Evolutionary conservation across 805 yeast species (phyloP).

Genomic region (Candida adriatica): DNA sequence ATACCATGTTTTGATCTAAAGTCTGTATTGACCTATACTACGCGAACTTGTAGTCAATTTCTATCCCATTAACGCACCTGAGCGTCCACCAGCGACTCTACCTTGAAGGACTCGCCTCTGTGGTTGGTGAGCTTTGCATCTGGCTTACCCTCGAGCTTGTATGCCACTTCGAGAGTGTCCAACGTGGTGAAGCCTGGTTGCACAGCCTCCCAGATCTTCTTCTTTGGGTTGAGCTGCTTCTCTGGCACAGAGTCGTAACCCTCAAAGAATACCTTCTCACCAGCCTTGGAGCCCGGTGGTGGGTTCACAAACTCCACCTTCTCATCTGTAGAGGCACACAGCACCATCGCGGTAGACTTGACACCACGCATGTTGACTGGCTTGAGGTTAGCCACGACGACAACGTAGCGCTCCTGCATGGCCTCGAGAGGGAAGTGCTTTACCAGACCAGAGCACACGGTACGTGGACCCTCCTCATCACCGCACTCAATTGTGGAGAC

Average conservation of each 20-base stretch:
- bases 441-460: slow-evolving; percentile 95
- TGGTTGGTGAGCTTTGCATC: slow-evolving; percentile 64
- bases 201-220: slow-evolving; percentile 93
- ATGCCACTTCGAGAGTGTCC: slow-evolving; percentile 69
- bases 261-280: slow-evolving; percentile 94
- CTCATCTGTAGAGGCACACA: slow-evolving; percentile 78
- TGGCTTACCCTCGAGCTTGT: slow-evolving; percentile 70
- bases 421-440: slow-evolving; percentile 85
- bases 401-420: slow-evolving; percentile 90
- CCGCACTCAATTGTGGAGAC: slow-evolving; percentile 97
- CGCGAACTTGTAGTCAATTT: too few relatives aligned
- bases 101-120: slow-evolving; percentile 72
- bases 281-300: slow-evolving; percentile 87
- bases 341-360: slow-evolving; percentile 92
- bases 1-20: too few relatives aligned
- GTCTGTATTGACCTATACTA: too few relatives aligned
- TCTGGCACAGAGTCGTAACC: slow-evolving; percentile 87
- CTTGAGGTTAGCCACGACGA: slow-evolving; percentile 91
- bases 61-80: slow-evolving; percentile 53
- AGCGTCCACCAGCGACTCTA: slow-evolving; percentile 66
- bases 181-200: slow-evolving; percentile 89
- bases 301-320: slow-evolving; percentile 92
- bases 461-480: slow-evolving; percentile 95
- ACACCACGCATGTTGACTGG: slow-evolving; percentile 98
- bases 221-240: slow-evolving; percentile 91